A percentile compares a stretch with the other conserved stretches of the same genome.
These are phyloP conservation scores for Madurella fahalii DNA, from an alignment of 2,329 filamentous ascomycete species.

Conservation along the genomic window DNA sequence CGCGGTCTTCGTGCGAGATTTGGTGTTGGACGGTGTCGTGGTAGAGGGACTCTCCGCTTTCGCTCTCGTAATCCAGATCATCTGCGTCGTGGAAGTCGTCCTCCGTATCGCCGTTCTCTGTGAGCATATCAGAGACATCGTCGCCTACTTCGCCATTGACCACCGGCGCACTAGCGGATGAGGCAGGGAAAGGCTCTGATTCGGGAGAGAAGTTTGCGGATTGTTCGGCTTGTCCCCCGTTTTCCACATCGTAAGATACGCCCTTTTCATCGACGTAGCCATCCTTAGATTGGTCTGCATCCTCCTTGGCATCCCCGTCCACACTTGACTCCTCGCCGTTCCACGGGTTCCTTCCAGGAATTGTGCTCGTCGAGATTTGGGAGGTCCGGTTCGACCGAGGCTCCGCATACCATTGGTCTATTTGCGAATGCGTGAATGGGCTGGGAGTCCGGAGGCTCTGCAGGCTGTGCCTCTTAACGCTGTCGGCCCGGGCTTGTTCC, in stretches of 20 bases:
- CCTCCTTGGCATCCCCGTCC: conserved; percentile 25
- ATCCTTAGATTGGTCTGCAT: conserved; percentile 7
- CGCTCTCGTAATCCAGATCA: conserved; percentile 48
- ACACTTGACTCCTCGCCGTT: conserved; percentile 30
- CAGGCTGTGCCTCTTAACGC: conserved; percentile 69
- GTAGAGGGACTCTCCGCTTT: conserved; percentile 61
- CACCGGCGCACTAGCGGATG: conserved; percentile 18
- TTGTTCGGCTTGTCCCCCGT: conserved; percentile 25
- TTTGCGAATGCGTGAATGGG: conserved; percentile 68
- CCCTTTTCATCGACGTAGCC: conserved; percentile 27
- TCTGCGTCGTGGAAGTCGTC: conserved; percentile 34
- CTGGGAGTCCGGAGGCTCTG: conserved; percentile 72
- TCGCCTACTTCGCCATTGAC: conserved; percentile 33
- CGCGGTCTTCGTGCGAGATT: conserved; percentile 82
- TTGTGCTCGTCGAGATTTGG: conserved; percentile 5
- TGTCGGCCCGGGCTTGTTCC: conserved; percentile 75
- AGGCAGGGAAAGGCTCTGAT: conserved; percentile 5
- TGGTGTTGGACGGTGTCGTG: conserved; percentile 57
- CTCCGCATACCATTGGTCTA: conserved; percentile 50
- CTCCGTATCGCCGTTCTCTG: conserved; percentile 35
- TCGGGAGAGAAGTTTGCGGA: conserved; percentile 7
- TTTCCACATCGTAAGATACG: conserved; percentile 29
- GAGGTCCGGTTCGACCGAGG: conserved; percentile 26
- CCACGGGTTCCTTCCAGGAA: conserved; percentile 27
- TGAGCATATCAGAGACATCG: conserved; percentile 37